Evolutionary conservation across 805 yeast genomes (phyloP), one percentile per base, ranked within the genome.

Genomic region (Cyberlindnera lachancei): DNA sequence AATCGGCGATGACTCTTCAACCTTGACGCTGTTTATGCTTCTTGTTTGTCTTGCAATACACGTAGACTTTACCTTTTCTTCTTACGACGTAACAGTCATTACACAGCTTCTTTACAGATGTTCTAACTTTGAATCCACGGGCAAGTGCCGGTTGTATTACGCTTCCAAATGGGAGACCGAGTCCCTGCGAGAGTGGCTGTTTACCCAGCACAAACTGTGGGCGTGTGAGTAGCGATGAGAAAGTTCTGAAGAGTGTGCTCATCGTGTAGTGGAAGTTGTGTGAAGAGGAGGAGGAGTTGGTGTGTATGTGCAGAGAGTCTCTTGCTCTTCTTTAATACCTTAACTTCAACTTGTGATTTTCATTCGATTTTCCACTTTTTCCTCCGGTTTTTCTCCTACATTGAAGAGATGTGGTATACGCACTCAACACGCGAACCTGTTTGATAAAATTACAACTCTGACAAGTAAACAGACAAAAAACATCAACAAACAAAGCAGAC

Each of bases 1-100:
- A n/a, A n/a, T n/a, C n/a, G n/a, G n/a, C n/a, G n/a, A n/a, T n/a
- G n/a, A n/a, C n/a, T n/a, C n/a, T n/a, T n/a, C n/a, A 79, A 46
- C 85, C 85, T 59, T 85, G 95, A 59, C 95, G 84, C 61, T 88
- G 96, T 61, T 88, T 88, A 61, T 88, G 97, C 56, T 85, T 86
- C 41, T 87, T 86, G 56, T 88, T 85, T 29, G 92, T 68, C 58
- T 88, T 92, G 68, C 98, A 90, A 55, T 84, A 79, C 24, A 92
- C 95, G 44, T 85, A 86, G 10, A 88, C 90, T 50, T 92, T 71
- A 25, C 98, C 98, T 62, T 88, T 92, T 60, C 97, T 80, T 61
- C 94, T 81, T 9, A 92, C 96, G 60, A 42, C 68, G 47, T 80
- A 82, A 58, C 98, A 92, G 56, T 85, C 92, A 23, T 79, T 69